Conservation (phyloP, 192 early-diverging fungal genomes). For the Bifiguratus adelaidae region DNA sequence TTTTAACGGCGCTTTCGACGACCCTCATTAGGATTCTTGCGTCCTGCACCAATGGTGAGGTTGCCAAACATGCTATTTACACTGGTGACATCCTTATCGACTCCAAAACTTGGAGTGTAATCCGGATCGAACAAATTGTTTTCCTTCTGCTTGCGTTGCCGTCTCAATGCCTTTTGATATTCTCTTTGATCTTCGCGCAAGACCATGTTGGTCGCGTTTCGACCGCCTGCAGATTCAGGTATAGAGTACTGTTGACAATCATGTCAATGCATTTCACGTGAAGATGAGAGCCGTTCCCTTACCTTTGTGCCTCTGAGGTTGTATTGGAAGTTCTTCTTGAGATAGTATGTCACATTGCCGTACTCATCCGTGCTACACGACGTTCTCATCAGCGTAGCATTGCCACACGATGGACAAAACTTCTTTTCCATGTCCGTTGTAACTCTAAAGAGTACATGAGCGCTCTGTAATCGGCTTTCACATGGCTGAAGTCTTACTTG, state of each 20-base stretch:
- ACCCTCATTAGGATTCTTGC: slow-evolving; percentile 51
- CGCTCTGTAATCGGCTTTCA: not conserved
- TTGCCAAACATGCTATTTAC: slow-evolving; percentile 52
- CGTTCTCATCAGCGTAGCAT: slow-evolving; percentile 75
- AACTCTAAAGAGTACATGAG: slow-evolving; percentile 26
- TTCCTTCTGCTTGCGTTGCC: slow-evolving; percentile 32
- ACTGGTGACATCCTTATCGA: slow-evolving; percentile 26
- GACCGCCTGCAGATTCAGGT: slow-evolving; percentile 73
- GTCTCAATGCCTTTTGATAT: slow-evolving; percentile 50
- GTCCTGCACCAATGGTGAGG: slow-evolving; percentile 53
- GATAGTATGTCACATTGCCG: slow-evolving; percentile 69
- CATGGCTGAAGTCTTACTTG: slow-evolving; percentile 35
- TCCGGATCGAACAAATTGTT: slow-evolving; percentile 61
- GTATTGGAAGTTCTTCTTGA: slow-evolving; percentile 89
- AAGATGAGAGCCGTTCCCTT: slow-evolving; percentile 2
- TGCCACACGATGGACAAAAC: slow-evolving; percentile 92
- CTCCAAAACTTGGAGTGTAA: slow-evolving; percentile 38
- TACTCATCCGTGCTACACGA: slow-evolving; percentile 68
- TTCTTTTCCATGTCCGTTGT: slow-evolving; percentile 79
- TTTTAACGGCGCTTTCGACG: not conserved
- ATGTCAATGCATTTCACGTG: not conserved
- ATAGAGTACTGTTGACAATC: slow-evolving; percentile 53
- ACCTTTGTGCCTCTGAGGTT: slow-evolving; percentile 80
- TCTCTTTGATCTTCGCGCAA: slow-evolving; percentile 90
- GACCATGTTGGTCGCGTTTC: slow-evolving; percentile 61